These are phyloP conservation scores for Wakefieldia striispora DNA, from an alignment of 768 basidiomycete genomes.

Conservation along the genomic window DNA sequence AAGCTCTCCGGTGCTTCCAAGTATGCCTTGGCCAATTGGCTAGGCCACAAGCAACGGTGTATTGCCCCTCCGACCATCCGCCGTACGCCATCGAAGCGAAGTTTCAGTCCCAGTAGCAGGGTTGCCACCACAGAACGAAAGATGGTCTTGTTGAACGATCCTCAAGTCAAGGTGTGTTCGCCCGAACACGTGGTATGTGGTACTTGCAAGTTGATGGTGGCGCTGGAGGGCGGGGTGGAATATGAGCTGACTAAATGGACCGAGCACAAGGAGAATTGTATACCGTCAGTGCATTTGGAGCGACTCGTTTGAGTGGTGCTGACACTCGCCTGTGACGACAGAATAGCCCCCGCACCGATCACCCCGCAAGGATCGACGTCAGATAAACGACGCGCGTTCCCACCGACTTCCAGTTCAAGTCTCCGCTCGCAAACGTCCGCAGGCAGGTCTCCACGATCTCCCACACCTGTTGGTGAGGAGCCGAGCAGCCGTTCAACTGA, in stretches of 20 bases:
- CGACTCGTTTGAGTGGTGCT: neutral
- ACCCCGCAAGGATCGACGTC: constrained; percentile 18
- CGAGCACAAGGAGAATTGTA: constrained; percentile 56
- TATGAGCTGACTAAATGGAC: constrained; percentile 63
- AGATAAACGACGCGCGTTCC: constrained; percentile 12
- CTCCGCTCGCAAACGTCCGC: constrained; percentile 14
- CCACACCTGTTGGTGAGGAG: constrained; percentile 11
- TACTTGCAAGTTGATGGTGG: constrained; percentile 46
- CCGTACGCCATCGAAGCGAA: constrained; percentile 16
- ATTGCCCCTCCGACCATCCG: constrained; percentile 19
- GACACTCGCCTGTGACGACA: constrained; percentile 10
- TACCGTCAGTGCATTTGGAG: constrained; percentile 29
- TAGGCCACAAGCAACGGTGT: constrained; percentile 48
- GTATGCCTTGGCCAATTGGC: constrained; percentile 56
- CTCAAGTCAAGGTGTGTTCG: constrained; percentile 52
- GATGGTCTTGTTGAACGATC: constrained; percentile 60
- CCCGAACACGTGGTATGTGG: constrained; percentile 48
- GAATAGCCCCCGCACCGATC: constrained; percentile 19
- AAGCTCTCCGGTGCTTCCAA: constrained; percentile 38
- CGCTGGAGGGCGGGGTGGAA: constrained; percentile 48
- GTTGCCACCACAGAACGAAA: constrained; percentile 64
- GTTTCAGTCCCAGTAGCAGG: constrained; percentile 51
- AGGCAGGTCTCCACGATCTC: constrained; percentile 11
- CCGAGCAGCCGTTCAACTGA: constrained; percentile 35
- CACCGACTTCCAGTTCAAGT: constrained; percentile 19